Conservation (phyloP, 2,329 filamentous ascomycete genomes). For the Calonectria leucothoes region DNA sequence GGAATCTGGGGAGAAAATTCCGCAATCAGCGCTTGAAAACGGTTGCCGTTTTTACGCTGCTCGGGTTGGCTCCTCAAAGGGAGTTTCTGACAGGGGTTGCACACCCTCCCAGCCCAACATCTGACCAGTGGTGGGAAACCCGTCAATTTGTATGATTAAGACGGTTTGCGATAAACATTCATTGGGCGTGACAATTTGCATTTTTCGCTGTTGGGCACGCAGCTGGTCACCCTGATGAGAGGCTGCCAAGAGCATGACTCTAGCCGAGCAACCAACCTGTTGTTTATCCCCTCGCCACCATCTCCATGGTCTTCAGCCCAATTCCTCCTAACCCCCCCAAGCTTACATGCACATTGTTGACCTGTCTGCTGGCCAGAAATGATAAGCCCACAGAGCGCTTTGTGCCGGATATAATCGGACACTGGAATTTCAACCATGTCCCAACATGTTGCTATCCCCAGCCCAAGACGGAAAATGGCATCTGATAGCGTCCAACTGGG, state of each 20-base stretch:
- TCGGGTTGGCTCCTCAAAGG: background rate
- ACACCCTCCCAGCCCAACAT: background rate
- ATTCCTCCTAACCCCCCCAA: background rate
- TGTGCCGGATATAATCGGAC: background rate
- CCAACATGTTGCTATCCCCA: background rate
- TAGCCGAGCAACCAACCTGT: background rate
- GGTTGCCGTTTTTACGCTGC: background rate
- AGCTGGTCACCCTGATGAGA: background rate
- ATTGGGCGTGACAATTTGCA: background rate
- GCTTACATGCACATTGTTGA: background rate
- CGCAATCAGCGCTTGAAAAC: background rate
- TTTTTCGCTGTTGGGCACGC: background rate
- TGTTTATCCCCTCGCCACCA: background rate
- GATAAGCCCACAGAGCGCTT: background rate
- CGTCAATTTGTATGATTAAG: background rate
- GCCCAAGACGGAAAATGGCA: background rate
- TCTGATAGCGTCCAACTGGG: background rate
- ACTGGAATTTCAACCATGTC: background rate
- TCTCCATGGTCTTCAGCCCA: background rate
- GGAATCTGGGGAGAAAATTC: background rate
- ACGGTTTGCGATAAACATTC: background rate
- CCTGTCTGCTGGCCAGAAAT: background rate
- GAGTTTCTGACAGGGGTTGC: slow-evolving; percentile 6
- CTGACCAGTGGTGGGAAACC: background rate
- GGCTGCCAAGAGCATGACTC: background rate